Evolutionary conservation across 2,329 filamentous ascomycete species (phyloP), one percentile per base, ranked within the genome.

Genomic region (Colletotrichum scovillei): DNA sequence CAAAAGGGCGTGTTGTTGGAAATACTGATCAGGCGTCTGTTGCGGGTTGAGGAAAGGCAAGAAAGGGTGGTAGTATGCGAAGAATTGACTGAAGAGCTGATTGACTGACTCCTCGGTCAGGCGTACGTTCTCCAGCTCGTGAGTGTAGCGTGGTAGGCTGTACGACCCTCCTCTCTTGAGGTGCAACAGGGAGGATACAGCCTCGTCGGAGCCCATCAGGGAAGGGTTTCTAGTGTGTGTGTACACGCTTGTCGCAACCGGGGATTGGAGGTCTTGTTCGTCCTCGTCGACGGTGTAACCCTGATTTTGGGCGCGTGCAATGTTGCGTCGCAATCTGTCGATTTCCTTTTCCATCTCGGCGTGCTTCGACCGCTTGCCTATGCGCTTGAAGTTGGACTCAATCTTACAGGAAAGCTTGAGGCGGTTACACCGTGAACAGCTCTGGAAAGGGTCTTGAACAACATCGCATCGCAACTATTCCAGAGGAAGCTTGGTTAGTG

Each of bases 261-360:
- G 90, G n/a, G 90, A 92, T 76, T 90, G 87, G 59, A 90, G 82
- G 67, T 90, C 88, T 56, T 91, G 88, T 56, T 90, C 86, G 12
- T 89, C 88, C 24, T 89, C 88, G 4, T 88, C 84, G 32, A 88
- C 76, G 16, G 86, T 78, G 76, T 86, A 92, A 72, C 91, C 90
- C 77, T 92, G 89, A 24, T 86, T 78, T 77, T 90, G 87, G 72
- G 92, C 91, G 75, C 88, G 86, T 69, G 89, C 84, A 74, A 93
- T 86, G 77, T 87, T 90, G 58, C 90, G 88, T 64, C 91, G 89
- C 76, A 93, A 83, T 75, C 87, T 90, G 71, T 94, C 92, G 78
- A 95, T 94, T 82, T 95, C 93, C 83, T 92, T 93, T 80, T 95
- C 93, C 93, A 95, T 95, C 83, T 95, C 94, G 78, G 93, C 93